Percentiles rank a stretch among this genome's conserved stretches.
These are phyloP conservation scores for Cicer chorassanicum DNA, from an alignment of 306 rosid species.

Conservation along the genomic window DNA sequence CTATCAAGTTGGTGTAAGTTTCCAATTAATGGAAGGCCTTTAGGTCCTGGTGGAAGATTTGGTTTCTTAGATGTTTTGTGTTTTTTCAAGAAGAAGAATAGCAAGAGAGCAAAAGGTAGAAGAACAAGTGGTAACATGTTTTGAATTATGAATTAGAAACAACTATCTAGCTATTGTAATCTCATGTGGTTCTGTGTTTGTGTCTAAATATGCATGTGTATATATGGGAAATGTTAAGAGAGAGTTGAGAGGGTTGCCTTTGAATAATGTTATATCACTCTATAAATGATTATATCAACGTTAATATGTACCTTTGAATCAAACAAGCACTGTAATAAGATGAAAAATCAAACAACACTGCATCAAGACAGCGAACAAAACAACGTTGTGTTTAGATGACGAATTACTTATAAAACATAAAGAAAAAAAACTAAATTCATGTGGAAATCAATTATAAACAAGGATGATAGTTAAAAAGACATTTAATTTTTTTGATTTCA, in stretches of 20 bases:
- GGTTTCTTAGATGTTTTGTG: conserved; percentile 20
- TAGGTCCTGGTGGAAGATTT: conserved; percentile 40
- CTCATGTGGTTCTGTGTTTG: neutral
- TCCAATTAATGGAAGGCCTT: conserved; percentile 46
- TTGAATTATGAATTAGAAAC: neutral
- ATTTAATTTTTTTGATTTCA: too few relatives aligned
- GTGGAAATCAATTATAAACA: too few relatives aligned
- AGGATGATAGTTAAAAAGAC: too few relatives aligned
- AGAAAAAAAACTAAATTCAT: too few relatives aligned
- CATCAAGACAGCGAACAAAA: too few relatives aligned
- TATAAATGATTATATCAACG: too few relatives aligned
- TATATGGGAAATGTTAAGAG: neutral
- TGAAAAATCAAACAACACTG: too few relatives aligned
- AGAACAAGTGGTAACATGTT: neutral
- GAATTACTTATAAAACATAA: too few relatives aligned
- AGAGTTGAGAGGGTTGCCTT: neutral
- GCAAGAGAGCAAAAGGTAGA: conserved; percentile 1
- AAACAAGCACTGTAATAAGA: too few relatives aligned
- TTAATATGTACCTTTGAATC: too few relatives aligned
- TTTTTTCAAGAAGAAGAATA: conserved; percentile 3
- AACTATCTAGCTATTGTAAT: neutral
- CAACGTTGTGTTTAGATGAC: too few relatives aligned
- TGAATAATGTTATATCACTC: neutral
- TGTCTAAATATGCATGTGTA: neutral
- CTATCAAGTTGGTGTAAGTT: conserved; percentile 38